A percentile compares a stretch with the other conserved stretches of the same genome.
These are phyloP conservation scores for Candida ulmi DNA, from an alignment of 805 yeast genomes.

Conservation along the genomic window DNA sequence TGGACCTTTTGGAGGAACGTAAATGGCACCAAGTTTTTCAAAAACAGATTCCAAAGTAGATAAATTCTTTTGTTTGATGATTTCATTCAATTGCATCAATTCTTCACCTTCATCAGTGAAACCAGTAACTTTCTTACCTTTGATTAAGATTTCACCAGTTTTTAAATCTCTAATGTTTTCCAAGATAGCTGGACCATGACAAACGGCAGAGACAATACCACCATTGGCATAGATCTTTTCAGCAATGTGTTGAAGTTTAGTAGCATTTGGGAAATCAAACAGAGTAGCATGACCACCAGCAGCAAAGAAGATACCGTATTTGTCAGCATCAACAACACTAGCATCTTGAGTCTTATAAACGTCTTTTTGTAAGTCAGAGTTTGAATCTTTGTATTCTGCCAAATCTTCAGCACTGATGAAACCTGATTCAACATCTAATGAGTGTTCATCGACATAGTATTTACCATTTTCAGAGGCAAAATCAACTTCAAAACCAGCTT, in stretches of 20 bases:
- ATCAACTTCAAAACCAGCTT: slow-evolving; percentile 47
- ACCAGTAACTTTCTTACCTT: slow-evolving; percentile 55
- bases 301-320: slow-evolving; percentile 51
- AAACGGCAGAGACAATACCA: slow-evolving; percentile 59
- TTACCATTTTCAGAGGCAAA: slow-evolving; percentile 56
- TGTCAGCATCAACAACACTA: slow-evolving; percentile 39
- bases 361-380: slow-evolving; percentile 33
- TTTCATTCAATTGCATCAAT: slow-evolving; percentile 17
- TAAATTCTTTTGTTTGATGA: slow-evolving; percentile 22
- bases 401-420: slow-evolving; percentile 41
- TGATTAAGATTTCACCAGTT: slow-evolving; percentile 38
- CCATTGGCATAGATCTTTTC: slow-evolving; percentile 40
- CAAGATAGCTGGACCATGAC: slow-evolving; percentile 64
- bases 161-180: slow-evolving; percentile 37
- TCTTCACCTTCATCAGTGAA: slow-evolving; percentile 53
- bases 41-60: slow-evolving; percentile 6
- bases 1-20: slow-evolving; percentile 42
- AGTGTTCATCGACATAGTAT: slow-evolving; percentile 54
- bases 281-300: slow-evolving; percentile 64
- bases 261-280: slow-evolving; percentile 52
- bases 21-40: slow-evolving; percentile 32
- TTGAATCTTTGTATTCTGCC: slow-evolving; percentile 31
- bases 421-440: slow-evolving; percentile 28
- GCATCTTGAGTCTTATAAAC: slow-evolving; percentile 40
- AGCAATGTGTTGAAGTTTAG: slow-evolving; percentile 39